Percentiles rank a stretch among this genome's conserved stretches.
phyloP scores from a whole-genome alignment of 2,329 filamentous ascomycete species.

The Uncinocarpus reesii region DNA sequence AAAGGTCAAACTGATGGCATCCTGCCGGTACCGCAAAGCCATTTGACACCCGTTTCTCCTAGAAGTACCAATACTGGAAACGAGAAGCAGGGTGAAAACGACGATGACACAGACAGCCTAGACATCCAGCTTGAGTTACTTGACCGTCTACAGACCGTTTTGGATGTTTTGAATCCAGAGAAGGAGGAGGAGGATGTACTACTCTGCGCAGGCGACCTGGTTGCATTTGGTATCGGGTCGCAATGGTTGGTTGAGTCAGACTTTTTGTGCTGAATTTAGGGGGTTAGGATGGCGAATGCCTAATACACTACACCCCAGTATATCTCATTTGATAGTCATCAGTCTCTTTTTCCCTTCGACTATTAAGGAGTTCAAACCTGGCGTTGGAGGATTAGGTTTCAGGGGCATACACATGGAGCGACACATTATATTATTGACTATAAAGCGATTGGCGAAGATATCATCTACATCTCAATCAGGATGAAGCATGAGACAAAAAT shows the following conservation, averaged over 20 bases:
- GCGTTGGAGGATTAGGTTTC: too few relatives aligned
- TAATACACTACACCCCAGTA: background rate
- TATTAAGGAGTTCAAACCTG: too few relatives aligned
- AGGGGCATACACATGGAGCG: too few relatives aligned
- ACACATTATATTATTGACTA: too few relatives aligned
- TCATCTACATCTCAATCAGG: too few relatives aligned
- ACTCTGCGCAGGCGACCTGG: slow-evolving; percentile 35
- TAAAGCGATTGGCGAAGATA: too few relatives aligned
- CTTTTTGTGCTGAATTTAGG: slow-evolving; percentile 25
- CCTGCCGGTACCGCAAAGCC: slow-evolving; percentile 21
- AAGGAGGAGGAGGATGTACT: slow-evolving; percentile 33
- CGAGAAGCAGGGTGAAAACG: background rate
- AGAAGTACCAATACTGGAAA: slow-evolving; percentile 21
- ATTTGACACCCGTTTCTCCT: slow-evolving; percentile 27
- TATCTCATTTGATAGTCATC: too few relatives aligned
- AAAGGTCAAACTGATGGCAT: slow-evolving; percentile 23
- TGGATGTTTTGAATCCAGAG: slow-evolving; percentile 24
- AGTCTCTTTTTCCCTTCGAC: too few relatives aligned
- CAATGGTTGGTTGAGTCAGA: slow-evolving; percentile 33
- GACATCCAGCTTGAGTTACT: slow-evolving; percentile 25
- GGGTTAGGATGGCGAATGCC: background rate
- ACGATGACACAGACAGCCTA: background rate
- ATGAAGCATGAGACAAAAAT: too few relatives aligned
- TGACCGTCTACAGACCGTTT: slow-evolving; percentile 25
- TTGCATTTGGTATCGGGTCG: slow-evolving; percentile 36